Evolutionary conservation across 2,329 filamentous ascomycete species (phyloP).

Genomic region (Thielaviopsis musarum): DNA sequence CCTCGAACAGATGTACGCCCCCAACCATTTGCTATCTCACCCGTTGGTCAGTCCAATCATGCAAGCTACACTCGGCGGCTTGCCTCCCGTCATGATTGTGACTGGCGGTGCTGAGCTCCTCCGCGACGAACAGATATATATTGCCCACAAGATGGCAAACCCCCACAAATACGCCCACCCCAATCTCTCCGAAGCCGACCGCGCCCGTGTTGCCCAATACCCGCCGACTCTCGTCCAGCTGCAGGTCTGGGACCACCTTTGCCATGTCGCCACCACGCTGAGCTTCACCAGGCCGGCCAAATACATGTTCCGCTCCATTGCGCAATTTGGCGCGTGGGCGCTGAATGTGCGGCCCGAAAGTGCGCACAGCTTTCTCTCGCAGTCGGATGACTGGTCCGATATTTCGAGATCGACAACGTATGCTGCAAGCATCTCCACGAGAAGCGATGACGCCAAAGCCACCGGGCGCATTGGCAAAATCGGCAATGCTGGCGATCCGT

Average conservation of each 20-base stretch:
- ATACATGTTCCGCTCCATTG: slow-evolving; percentile 82
- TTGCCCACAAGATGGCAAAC: slow-evolving; percentile 87
- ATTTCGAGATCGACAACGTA: slow-evolving; percentile 14
- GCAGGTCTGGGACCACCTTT: slow-evolving; percentile 91
- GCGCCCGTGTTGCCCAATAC: slow-evolving; percentile 45
- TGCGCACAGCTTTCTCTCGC: slow-evolving; percentile 40
- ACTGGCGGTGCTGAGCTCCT: slow-evolving; percentile 79
- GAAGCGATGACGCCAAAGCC: slow-evolving; percentile 15
- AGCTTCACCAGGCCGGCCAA: slow-evolving; percentile 94
- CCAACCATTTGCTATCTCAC: slow-evolving; percentile 71
- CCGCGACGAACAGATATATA: slow-evolving; percentile 83
- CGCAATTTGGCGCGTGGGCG: slow-evolving; percentile 87
- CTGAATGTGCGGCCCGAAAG: slow-evolving; percentile 64
- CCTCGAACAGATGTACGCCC: slow-evolving; percentile 48
- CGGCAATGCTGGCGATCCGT: slow-evolving; percentile 70
- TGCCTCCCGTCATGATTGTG: slow-evolving; percentile 75
- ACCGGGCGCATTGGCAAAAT: slow-evolving; percentile 23
- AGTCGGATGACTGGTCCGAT: slow-evolving; percentile 14
- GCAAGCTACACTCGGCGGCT: slow-evolving; percentile 74
- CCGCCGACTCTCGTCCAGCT: slow-evolving; percentile 81
- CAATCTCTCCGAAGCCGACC: slow-evolving; percentile 45
- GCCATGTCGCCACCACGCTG: slow-evolving; percentile 82
- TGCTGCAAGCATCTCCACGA: slow-evolving; percentile 14
- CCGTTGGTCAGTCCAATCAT: slow-evolving; percentile 80
- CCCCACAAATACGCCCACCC: slow-evolving; percentile 56